Evolutionary conservation across 176 grass and related monocot genomes (phyloP), one percentile per base, ranked within the genome.

Genomic region (Neostapfia colusana): DNA sequence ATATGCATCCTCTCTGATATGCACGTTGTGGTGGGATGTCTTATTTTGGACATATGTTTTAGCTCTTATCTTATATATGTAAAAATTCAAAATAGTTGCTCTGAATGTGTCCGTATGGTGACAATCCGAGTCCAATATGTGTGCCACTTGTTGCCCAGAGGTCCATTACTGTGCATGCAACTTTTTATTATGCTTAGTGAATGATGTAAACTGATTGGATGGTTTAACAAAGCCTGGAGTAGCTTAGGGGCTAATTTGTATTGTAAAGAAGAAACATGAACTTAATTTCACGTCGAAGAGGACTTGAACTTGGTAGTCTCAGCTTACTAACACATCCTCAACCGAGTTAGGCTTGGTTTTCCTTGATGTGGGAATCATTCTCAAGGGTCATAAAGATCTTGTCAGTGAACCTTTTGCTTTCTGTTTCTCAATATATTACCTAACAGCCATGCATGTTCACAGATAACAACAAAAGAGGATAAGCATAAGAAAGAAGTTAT

Each of bases 401-500:
- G 10, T 25, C 40, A 68, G 66, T 51, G 61, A 23, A 55, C 4
- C 57, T 65, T 85, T 73, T 25, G 0, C 15, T 24, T 48, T 85
- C 34, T 25, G 13, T 46, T 56, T 7, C 72, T 77, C 57, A 41
- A 64, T 48, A 56, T 21, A 39, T 64, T 76, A 67, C 72, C 6
- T 77, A 44, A 82, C 44, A 25, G 41, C 60, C 8, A 31, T 76
- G 27, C 49, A 45, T 51, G 16, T 36, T 37, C 59, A 66, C 79
- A 98, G 95, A 94, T 98, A 79, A 90, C 85, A 50, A 53, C 64
- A 73, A 98, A 92, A 78, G 95, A 94, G 79, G 91, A 98, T 61
- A 97, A 92, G 63, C 35, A 98, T 84, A 93, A 88, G 59, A 98
- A 92, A 79, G 95, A 98, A 84, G 40, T 92, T 55, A 70, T 92